Evolutionary conservation across 2,329 filamentous ascomycete species (phyloP), one percentile per base, ranked within the genome.

Genomic region (Capronia coronata): DNA sequence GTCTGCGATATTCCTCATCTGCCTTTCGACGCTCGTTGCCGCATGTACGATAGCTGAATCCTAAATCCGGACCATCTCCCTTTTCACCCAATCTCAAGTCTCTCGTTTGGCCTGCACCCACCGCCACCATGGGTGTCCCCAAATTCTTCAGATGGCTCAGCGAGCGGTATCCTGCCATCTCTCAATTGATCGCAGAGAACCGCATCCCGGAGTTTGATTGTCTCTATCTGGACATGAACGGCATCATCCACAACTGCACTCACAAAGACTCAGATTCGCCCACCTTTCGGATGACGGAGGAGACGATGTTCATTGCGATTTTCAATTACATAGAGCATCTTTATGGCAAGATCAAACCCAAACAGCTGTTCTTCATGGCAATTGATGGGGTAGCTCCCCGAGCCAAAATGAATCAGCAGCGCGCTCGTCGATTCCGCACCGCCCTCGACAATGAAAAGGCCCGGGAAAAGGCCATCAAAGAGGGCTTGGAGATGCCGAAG

Each of bases 291-390:
- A 83, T 97, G 71, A 91, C 85, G 49, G 94, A 98, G 68, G 91
- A 98, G 68, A 87, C 96, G 69, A 98, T 98, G 93, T 98, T 98
- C 66, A 96, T 98, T 61, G 86, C 89, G 51, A 98, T 98, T 63
- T 98, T 98, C 80, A 97, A 97, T 71, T 98, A 98, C 68, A 98
- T 98, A 59, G 93, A 98, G 70, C 93, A 98, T 72, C 71, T 98
- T 46, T 98, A 94, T 68, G 90, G 91, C 62, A 98, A 96, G 71
- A 98, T 98, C 66, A 97, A 97, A 70, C 93, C 93, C 10, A 91
- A 95, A 71, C 84, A 96, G 75, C 79, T 98, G 29, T 98, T 98
- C 73, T 98, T 96, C 75, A 98, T 98, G 93, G 94, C 93, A 43
- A 93, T 98, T 58, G 93, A 98, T 64, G 93, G 93, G 63, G 94